Percentiles rank a stretch among this genome's conserved stretches.
phyloP scores from a whole-genome alignment of 345 rosid species.

The Lepidium sativum region DNA sequence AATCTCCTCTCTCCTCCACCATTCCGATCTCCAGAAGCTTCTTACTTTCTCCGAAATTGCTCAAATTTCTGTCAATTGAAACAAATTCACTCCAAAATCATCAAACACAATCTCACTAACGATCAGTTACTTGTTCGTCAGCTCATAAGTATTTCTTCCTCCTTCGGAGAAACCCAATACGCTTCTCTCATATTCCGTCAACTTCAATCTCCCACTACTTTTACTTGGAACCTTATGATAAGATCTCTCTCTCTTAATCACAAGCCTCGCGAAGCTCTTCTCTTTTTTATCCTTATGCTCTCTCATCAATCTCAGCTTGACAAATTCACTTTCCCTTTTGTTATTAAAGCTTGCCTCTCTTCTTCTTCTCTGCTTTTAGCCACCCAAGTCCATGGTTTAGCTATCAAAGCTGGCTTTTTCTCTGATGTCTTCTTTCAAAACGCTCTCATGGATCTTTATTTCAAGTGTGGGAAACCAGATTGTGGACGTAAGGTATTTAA shows the following conservation, averaged over 20 bases:
- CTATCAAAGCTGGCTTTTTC: conserved; percentile 47
- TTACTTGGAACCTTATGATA: conserved; percentile 74
- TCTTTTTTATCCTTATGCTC: conserved; percentile 50
- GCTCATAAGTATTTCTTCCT: conserved; percentile 41
- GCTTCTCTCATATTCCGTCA: conserved; percentile 49
- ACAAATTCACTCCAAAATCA: conserved; percentile 49
- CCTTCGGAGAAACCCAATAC: conserved; percentile 32
- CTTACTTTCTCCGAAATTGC: conserved; percentile 35
- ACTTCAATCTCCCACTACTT: conserved; percentile 31
- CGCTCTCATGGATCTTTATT: conserved; percentile 56
- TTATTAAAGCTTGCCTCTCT: conserved; percentile 49
- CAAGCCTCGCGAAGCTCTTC: conserved; percentile 41
- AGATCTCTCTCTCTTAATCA: conserved; percentile 37
- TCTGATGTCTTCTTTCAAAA: conserved; percentile 46
- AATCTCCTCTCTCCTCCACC: conserved; percentile 16
- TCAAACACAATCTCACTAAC: conserved; percentile 35
- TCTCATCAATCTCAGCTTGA: conserved; percentile 38
- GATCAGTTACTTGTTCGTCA: conserved; percentile 56
- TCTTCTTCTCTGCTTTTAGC: conserved; percentile 30
- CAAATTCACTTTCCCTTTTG: conserved; percentile 72
- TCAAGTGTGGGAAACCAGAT: conserved; percentile 38
- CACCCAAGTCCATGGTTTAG: conserved; percentile 50
- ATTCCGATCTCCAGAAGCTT: conserved; percentile 38
- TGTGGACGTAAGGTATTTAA: conserved; percentile 48
- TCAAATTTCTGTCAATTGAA: conserved; percentile 43